Conservation (phyloP, 768 basidiomycete genomes). For the Pholiota molesta region DNA sequence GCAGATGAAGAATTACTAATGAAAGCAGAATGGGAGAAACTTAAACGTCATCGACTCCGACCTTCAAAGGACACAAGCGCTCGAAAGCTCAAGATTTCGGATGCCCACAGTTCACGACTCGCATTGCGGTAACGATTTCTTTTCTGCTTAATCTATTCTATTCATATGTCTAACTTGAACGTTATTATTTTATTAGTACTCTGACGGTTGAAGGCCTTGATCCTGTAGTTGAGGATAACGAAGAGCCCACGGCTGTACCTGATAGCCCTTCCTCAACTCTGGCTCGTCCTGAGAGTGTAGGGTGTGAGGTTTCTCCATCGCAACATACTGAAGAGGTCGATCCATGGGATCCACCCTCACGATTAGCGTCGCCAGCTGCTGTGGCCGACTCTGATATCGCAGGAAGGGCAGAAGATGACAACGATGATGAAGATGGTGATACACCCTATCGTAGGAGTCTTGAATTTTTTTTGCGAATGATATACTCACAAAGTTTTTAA, state of each 20-base stretch:
- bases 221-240: neutral
- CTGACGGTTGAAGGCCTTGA: neutral
- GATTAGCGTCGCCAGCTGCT: neutral
- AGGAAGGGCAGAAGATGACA: neutral
- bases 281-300: too few species aligned
- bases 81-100: neutral
- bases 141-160: neutral
- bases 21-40: neutral
- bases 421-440: neutral
- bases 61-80: neutral
- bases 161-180: too few species aligned
- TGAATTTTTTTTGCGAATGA: too few species aligned
- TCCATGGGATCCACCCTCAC: neutral
- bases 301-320: too few species aligned
- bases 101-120: neutral
- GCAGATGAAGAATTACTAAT: slow-evolving; percentile 1
- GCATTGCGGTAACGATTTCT: neutral
- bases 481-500: too few species aligned
- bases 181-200: neutral
- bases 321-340: neutral
- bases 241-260: too few species aligned
- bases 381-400: too few species aligned
- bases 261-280: too few species aligned
- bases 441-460: neutral
- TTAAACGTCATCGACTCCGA: neutral